These are phyloP conservation scores for Boletus tylopilopsis DNA, from an alignment of 768 basidiomycete species.

Conservation along the genomic window DNA sequence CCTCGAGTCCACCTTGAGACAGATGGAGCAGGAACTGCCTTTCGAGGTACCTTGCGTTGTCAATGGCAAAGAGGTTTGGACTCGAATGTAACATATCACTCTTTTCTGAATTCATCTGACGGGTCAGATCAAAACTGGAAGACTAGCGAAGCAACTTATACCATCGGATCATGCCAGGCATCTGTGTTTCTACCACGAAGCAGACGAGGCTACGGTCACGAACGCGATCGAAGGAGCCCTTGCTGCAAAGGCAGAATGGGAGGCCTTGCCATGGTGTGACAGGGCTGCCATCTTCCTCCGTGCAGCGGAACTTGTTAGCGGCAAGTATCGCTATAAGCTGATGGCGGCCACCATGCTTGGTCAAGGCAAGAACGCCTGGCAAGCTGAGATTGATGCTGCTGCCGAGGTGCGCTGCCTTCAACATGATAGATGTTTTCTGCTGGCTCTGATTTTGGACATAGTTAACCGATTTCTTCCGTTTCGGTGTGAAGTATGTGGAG, in stretches of 20 bases:
- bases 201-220: slow-evolving; percentile 69
- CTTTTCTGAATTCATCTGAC: slow-evolving; percentile 3
- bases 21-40: slow-evolving; percentile 82
- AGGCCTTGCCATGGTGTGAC: slow-evolving; percentile 93
- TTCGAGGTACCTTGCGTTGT: slow-evolving; percentile 93
- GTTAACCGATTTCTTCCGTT: slow-evolving; percentile 93
- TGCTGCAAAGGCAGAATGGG: slow-evolving; percentile 85
- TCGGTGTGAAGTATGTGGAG: slow-evolving; percentile 95
- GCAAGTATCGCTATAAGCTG: slow-evolving; percentile 93
- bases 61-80: slow-evolving; percentile 77
- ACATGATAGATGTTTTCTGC: background rate
- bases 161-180: slow-evolving; percentile 83
- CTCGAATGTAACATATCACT: background rate
- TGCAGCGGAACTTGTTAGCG: slow-evolving; percentile 92
- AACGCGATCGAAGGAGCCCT: slow-evolving; percentile 86
- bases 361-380: slow-evolving; percentile 99
- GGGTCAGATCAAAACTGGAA: slow-evolving; percentile 73
- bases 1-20: slow-evolving; percentile 64
- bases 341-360: slow-evolving; percentile 97
- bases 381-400: slow-evolving; percentile 98
- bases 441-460: slow-evolving; percentile 22
- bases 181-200: slow-evolving; percentile 86
- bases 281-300: slow-evolving; percentile 97
- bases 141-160: slow-evolving; percentile 71
- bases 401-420: slow-evolving; percentile 68